Conservation (phyloP, 2,329 filamentous ascomycete species). For the Colletotrichum eremochloae region DNA sequence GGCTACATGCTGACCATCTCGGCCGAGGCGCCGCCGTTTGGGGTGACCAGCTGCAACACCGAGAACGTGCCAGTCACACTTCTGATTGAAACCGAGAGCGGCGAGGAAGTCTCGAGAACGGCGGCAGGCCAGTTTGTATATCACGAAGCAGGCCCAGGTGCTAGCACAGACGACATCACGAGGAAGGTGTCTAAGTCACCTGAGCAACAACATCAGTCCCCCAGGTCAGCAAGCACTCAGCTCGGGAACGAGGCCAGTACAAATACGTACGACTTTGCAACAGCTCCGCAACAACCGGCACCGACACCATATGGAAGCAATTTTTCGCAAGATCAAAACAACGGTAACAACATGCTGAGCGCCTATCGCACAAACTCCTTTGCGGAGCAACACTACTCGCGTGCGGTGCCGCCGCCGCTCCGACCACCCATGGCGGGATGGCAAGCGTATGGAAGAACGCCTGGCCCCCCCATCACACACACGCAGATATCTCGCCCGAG, state of each 20-base stretch:
- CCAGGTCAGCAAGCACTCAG: constrained; percentile 47
- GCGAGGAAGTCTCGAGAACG: constrained; percentile 66
- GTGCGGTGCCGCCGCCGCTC: constrained; percentile 51
- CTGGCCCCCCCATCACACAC: constrained; percentile 56
- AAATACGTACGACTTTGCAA: constrained; percentile 69
- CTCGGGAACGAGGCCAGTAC: constrained; percentile 58
- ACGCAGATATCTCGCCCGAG: constrained; percentile 60
- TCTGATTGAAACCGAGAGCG: constrained; percentile 64
- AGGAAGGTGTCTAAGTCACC: constrained; percentile 58
- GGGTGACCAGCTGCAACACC: constrained; percentile 63
- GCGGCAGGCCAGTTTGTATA: constrained; percentile 62
- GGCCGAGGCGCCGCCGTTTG: constrained; percentile 75
- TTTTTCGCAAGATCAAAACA: constrained; percentile 60
- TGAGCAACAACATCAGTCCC: constrained; percentile 59
- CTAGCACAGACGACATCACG: constrained; percentile 57
- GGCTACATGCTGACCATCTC: constrained; percentile 80
- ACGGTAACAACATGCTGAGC: constrained; percentile 65
- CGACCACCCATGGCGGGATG: constrained; percentile 57
- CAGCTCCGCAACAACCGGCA: constrained; percentile 57
- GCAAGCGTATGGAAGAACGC: constrained; percentile 55
- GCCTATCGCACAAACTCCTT: constrained; percentile 68
- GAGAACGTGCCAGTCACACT: constrained; percentile 69
- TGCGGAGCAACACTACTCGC: constrained; percentile 60
- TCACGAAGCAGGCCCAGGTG: constrained; percentile 53
- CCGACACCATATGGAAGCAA: constrained; percentile 51